Base-by-base conservation (phyloP, 192 early-diverging fungal species). In the Entomortierella beljakovae region DNA sequence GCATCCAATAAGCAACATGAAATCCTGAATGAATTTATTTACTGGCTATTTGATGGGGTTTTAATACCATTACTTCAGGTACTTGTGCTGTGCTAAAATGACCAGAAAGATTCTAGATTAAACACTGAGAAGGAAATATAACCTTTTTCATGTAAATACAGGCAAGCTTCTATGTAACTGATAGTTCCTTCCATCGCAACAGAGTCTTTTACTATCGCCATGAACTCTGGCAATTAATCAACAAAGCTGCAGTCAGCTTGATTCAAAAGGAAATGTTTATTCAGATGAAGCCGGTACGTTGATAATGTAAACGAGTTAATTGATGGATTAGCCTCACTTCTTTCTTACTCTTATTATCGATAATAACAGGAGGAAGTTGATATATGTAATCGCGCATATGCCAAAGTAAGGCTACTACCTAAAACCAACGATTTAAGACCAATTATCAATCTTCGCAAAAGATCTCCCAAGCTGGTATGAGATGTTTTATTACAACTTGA, bases 141-240 rank as follows among this genome's bases (percentile, higher is more conserved):
- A n/a, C n/a, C n/a, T n/a, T n/a, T n/a, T n/a, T n/a, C n/a, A n/a
- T n/a, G n/a, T n/a, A n/a, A n/a, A n/a, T n/a, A n/a, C n/a, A 93
- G 90, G 69, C 87, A 1, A 84, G 77, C 37, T 97, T 96, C 68
- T 95, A 95, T 58, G 85, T 90, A n/a, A 96, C 95, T 7, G 94
- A 97, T 57, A 83, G 86, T 57, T 83, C 89, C 3, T 66, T 82
- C 13, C 81, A 87, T 43, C 88, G 90, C 50, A 88, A 90, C 67
- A 80, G 68, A 46, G 66, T 95, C 31, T 90, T 91, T 70, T 96
- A 91, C 64, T 96, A 91, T 72, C 91, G 93, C 20, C 90, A 92
- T 57, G 92, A 91, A 34, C 85, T 90, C 7, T 97, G 95, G 95
- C 64, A 65, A 1, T 58, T 38, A 6, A 80, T 94, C 33, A 83